phyloP scores from a whole-genome alignment of 1,284 basidiomycete genomes.

The Rhizoctonia solani region DNA sequence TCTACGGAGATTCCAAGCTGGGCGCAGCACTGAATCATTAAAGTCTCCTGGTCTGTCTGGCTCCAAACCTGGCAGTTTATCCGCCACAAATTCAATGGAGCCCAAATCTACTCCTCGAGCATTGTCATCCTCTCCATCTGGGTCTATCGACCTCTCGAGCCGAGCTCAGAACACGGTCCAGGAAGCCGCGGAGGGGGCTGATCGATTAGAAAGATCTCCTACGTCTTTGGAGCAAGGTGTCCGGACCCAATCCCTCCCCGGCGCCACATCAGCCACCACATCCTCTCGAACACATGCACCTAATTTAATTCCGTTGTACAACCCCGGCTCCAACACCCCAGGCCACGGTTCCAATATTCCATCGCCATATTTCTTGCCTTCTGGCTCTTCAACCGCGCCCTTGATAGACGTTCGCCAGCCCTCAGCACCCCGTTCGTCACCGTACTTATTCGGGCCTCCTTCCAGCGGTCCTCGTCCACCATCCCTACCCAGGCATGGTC shows the following conservation, averaged over 20 bases:
- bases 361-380: slow-evolving; percentile 19
- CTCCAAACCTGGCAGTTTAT: not conserved
- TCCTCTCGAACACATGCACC: slow-evolving; percentile 46
- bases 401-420: slow-evolving; percentile 11
- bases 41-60: not conserved
- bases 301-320: slow-evolving; percentile 58
- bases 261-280: not conserved
- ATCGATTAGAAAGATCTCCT: too few species aligned
- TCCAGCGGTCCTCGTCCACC: slow-evolving; percentile 15
- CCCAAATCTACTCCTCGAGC: slow-evolving; percentile 2
- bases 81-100: not conserved
- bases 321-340: slow-evolving; percentile 42
- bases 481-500: slow-evolving; percentile 43
- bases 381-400: slow-evolving; percentile 12
- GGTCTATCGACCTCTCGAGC: not conserved
- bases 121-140: not conserved
- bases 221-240: too few species aligned
- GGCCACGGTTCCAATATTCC: not conserved
- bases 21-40: slow-evolving; percentile 25
- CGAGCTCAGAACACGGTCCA: too few species aligned
- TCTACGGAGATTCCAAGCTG: slow-evolving; percentile 44
- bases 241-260: slow-evolving; percentile 1
- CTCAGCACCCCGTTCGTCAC: slow-evolving; percentile 29
- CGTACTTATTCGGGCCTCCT: not conserved
- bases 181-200: too few species aligned